A percentile compares a stretch with the other conserved stretches of the same genome.
Evolutionary conservation across 768 basidiomycete species (phyloP).

Genomic region (Lentinula aciculospora): DNA sequence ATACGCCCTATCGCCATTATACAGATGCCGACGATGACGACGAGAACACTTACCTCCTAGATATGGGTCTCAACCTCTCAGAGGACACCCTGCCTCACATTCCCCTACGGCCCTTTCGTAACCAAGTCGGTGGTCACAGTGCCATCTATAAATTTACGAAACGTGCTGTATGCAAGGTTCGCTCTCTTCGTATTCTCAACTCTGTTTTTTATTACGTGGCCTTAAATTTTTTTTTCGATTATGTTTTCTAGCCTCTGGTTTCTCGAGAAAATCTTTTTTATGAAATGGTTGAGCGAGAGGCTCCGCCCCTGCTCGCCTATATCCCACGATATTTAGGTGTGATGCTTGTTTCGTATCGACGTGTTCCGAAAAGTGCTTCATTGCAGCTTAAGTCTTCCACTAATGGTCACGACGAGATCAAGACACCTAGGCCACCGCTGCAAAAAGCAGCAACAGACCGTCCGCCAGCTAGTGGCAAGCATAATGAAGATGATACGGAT

Average conservation of each 20-base stretch:
- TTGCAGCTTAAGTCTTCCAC: constrained; percentile 13
- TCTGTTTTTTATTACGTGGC: background rate
- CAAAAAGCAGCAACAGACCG: background rate
- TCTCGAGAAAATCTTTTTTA: constrained; percentile 98
- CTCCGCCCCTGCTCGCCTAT: constrained; percentile 86
- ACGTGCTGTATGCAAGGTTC: constrained; percentile 86
- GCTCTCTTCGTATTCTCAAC: background rate
- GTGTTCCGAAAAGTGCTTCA: constrained; percentile 44
- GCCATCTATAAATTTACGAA: constrained; percentile 98
- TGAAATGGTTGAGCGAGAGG: constrained; percentile 91
- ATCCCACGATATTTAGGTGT: constrained; percentile 99
- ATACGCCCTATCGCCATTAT: constrained; percentile 1
- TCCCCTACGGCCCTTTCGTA: constrained; percentile 90
- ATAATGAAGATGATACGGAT: constrained; percentile 30
- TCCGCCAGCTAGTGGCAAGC: constrained; percentile 18
- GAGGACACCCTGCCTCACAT: constrained; percentile 77
- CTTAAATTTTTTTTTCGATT: background rate
- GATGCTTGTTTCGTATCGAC: constrained; percentile 95
- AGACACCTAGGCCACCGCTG: background rate
- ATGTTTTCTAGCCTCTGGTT: constrained; percentile 72
- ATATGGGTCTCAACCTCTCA: constrained; percentile 37
- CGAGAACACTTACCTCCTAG: constrained; percentile 24
- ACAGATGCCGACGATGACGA: constrained; percentile 9
- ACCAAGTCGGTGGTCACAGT: constrained; percentile 96
- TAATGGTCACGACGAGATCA: background rate